Evolutionary conservation across 2,329 filamentous ascomycete species (phyloP).

Genomic region (Zasmidium angulare): DNA sequence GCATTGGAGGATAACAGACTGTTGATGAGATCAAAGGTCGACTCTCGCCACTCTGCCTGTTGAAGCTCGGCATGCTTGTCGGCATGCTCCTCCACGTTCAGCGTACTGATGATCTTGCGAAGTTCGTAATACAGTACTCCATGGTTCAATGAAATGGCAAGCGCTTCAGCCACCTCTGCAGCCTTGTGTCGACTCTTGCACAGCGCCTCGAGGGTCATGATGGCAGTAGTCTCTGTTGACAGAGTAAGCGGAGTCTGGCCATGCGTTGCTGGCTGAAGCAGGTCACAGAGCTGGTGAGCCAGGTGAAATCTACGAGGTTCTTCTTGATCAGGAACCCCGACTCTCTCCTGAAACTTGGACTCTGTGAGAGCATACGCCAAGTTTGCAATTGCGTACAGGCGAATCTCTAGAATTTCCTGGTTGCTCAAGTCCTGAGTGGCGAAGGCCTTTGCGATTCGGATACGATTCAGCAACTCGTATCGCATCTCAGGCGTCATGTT

Average conservation of each 20-base stretch:
- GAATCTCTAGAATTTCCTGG: slow-evolving; percentile 71
- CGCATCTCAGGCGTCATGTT: slow-evolving; percentile 71
- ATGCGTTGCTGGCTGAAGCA: slow-evolving; percentile 79
- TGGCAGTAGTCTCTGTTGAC: slow-evolving; percentile 76
- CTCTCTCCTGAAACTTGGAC: slow-evolving; percentile 76
- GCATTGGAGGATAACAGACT: slow-evolving; percentile 64
- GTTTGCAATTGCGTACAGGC: slow-evolving; percentile 85
- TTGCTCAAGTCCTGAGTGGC: slow-evolving; percentile 64
- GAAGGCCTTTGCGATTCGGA: slow-evolving; percentile 82
- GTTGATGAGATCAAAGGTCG: slow-evolving; percentile 82
- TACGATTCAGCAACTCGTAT: slow-evolving; percentile 81
- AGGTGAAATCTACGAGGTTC: slow-evolving; percentile 87
- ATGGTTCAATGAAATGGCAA: slow-evolving; percentile 95
- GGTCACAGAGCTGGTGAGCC: slow-evolving; percentile 85
- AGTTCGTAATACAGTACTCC: slow-evolving; percentile 92
- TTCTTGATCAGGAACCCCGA: slow-evolving; percentile 83
- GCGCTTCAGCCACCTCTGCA: slow-evolving; percentile 80
- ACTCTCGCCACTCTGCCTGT: slow-evolving; percentile 84
- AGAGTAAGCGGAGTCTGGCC: slow-evolving; percentile 67
- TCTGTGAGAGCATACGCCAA: slow-evolving; percentile 87
- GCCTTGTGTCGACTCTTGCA: slow-evolving; percentile 74
- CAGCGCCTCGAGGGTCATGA: slow-evolving; percentile 82
- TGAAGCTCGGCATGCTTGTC: slow-evolving; percentile 59
- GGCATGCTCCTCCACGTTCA: slow-evolving; percentile 62
- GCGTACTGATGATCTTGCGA: slow-evolving; percentile 82